phyloP scores from a whole-genome alignment of 1,284 basidiomycete genomes.

The Exobasidium cylindrosporum region DNA sequence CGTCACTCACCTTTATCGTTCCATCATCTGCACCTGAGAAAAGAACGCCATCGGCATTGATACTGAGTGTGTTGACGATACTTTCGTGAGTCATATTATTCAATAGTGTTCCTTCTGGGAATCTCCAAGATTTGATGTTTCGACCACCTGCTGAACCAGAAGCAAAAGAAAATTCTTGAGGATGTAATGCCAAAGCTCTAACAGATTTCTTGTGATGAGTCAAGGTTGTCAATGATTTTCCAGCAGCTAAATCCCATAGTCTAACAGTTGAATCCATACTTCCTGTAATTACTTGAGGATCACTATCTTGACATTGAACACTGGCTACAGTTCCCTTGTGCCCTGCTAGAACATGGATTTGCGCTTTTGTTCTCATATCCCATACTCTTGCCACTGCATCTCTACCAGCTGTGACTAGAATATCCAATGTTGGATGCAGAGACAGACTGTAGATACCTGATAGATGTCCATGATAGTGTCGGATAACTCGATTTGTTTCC shows the following conservation, averaged over 20 bases:
- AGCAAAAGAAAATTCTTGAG: constrained; percentile 92
- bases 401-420: constrained; percentile 89
- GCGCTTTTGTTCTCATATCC: constrained; percentile 98
- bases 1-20: constrained; percentile 18
- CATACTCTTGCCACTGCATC: constrained; percentile 95
- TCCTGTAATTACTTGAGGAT: constrained; percentile 95
- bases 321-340: constrained; percentile 92
- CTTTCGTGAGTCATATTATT: constrained; percentile 95
- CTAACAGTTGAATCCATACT: constrained; percentile 97
- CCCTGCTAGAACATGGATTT: constrained; percentile 87
- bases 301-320: constrained; percentile 90
- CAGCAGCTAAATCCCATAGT: constrained; percentile 97
- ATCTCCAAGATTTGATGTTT: constrained; percentile 99
- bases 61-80: constrained; percentile 91
- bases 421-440: constrained; percentile 90
- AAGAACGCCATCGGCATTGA: constrained; percentile 92
- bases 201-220: constrained; percentile 98
- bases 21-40: constrained; percentile 70
- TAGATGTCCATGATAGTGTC: constrained; percentile 95
- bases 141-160: constrained; percentile 91
- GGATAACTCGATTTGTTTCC: constrained; percentile 96
- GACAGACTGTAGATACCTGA: constrained; percentile 80
- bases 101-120: constrained; percentile 89
- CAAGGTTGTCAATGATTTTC: constrained; percentile 88
- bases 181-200: constrained; percentile 85